These are phyloP conservation scores for Penicillium sp. DNA, from an alignment of 2,329 filamentous ascomycete genomes.

Conservation along the genomic window DNA sequence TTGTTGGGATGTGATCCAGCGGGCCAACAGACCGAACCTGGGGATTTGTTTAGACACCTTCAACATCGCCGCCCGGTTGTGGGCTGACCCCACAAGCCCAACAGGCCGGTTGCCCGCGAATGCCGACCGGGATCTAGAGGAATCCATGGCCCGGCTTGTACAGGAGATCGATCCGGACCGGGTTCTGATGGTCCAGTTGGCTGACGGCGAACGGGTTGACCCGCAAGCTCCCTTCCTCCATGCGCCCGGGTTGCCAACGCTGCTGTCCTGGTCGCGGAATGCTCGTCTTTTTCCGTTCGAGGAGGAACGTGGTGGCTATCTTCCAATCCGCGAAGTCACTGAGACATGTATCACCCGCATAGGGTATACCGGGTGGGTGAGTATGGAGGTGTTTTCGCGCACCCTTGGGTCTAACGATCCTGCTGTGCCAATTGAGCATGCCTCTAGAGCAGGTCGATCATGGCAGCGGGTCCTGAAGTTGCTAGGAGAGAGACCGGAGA, in stretches of 20 bases:
- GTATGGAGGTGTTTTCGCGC: conserved; percentile 68
- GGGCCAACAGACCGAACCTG: conserved; percentile 69
- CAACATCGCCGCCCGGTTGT: conserved; percentile 72
- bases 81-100: conserved; percentile 63
- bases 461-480: conserved; percentile 19
- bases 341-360: conserved; percentile 61
- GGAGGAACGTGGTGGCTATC: conserved; percentile 62
- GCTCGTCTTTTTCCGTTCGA: conserved; percentile 69
- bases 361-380: conserved; percentile 69
- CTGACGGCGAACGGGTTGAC: conserved; percentile 67
- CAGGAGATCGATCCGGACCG: conserved; percentile 60
- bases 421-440: conserved; percentile 58
- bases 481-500: conserved; percentile 5
- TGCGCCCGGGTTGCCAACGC: conserved; percentile 56
- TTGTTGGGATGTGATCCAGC: conserved; percentile 68
- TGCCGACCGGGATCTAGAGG: conserved; percentile 56
- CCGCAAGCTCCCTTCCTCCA: conserved; percentile 59
- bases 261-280: conserved; percentile 78
- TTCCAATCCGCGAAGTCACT: conserved; percentile 64
- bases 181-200: conserved; percentile 74
- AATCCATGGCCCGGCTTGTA: conserved; percentile 59
- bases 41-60: conserved; percentile 77
- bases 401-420: conserved; percentile 55
- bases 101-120: conserved; percentile 52
- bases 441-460: conserved; percentile 43